Conservation (phyloP, 441 rosid genomes). For the Syzygium malaccense region DNA sequence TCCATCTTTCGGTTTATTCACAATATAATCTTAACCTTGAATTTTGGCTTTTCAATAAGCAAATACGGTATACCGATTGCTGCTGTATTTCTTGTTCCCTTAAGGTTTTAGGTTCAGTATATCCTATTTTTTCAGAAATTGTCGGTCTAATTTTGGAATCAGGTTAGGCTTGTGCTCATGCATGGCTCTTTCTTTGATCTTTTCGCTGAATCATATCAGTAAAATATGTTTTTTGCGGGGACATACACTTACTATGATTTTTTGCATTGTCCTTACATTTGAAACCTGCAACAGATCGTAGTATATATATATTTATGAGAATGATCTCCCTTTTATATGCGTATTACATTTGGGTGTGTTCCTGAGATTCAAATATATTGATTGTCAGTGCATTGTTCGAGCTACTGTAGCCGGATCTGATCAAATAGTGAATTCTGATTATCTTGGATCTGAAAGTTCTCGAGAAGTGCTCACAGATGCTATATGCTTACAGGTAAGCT, state of each 20-base stretch:
- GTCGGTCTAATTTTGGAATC: neutral
- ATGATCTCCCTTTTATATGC: neutral
- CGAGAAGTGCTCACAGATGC: slow-evolving; percentile 64
- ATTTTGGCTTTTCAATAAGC: neutral
- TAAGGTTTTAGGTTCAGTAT: neutral
- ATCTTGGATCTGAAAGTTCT: slow-evolving; percentile 36
- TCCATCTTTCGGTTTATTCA: neutral
- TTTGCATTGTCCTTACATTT: neutral
- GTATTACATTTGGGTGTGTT: neutral
- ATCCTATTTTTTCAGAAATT: neutral
- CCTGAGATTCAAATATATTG: slow-evolving; percentile 16
- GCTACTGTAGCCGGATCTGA: slow-evolving; percentile 61
- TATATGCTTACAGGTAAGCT: slow-evolving; percentile 65
- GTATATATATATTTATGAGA: neutral
- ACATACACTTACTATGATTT: neutral
- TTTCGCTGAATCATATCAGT: neutral
- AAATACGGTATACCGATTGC: neutral
- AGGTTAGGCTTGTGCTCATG: neutral
- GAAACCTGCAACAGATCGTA: neutral
- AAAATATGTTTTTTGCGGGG: neutral
- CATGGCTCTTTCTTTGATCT: neutral
- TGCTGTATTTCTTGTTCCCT: neutral
- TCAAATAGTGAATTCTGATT: slow-evolving; percentile 26
- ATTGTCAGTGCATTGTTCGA: slow-evolving; percentile 73
- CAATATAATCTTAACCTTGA: neutral